Conservation (phyloP, 495 filamentous ascomycete genomes). For the Xylaria scruposa region DNA sequence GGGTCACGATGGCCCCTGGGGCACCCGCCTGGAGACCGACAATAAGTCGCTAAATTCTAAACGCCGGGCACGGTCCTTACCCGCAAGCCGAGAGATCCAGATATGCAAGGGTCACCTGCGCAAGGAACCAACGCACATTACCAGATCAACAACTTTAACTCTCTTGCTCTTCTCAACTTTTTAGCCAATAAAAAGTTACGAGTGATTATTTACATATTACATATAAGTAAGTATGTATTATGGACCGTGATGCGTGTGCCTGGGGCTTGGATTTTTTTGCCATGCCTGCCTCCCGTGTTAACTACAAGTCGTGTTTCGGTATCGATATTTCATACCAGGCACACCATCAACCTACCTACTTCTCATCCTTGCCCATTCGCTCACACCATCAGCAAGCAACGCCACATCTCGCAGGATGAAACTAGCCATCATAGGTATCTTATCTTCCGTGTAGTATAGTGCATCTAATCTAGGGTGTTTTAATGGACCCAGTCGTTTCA, state of each 20-base stretch:
- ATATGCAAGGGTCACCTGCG: constrained; percentile 9
- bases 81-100: neutral
- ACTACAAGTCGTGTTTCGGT: constrained; percentile 7
- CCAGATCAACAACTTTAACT: neutral
- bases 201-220: neutral
- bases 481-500: neutral
- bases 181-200: neutral
- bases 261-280: neutral
- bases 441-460: neutral
- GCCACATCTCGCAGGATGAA: constrained; percentile 16
- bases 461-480: constrained; percentile 3
- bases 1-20: constrained; percentile 25
- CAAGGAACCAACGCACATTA: neutral
- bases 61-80: constrained; percentile 14
- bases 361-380: neutral
- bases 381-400: constrained; percentile 16
- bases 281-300: neutral
- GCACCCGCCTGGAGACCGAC: neutral
- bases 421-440: constrained; percentile 8
- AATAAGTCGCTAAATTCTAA: neutral
- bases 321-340: constrained; percentile 10
- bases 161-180: neutral
- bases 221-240: neutral
- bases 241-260: neutral
- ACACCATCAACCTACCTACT: neutral